Evolutionary conservation across 495 filamentous ascomycete genomes (phyloP), one percentile per base, ranked within the genome.

Genomic region (Hypoxylon lienhwacheense): DNA sequence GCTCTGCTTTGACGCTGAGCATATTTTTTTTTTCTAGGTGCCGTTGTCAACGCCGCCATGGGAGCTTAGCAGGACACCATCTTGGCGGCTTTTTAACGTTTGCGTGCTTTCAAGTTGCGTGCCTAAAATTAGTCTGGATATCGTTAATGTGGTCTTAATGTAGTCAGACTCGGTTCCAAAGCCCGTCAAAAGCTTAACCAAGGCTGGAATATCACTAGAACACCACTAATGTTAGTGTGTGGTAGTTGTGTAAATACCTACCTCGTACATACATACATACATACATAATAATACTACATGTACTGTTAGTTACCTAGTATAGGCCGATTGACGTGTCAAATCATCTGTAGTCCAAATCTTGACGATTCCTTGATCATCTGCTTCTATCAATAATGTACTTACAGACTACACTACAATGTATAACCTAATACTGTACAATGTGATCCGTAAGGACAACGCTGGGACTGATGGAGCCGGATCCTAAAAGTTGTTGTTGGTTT

Each of bases 21-120:
- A n/a, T n/a, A n/a, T n/a, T n/a, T n/a, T 22, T 17, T 47, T 43
- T 51, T 55, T 46, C 35, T 55, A 50, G 33, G 49, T 50, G 37
- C 50, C 42, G 34, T 36, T 55, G 51, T 55, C 50, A 55, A 55
- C 19, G 45, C 24, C 14, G 49, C 26, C 48, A 42, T 48, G 15
- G 8, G 43, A 47, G 24, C 47, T 41, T 46, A 32, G 21, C 22
- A 36, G 15, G 8, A 19, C 45, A 16, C 42, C 20, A 22, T 25
- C 42, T 32, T 26, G 32, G 33, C 26, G 43, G 14, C 31, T 32
- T n/a, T n/a, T n/a, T n/a, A n/a, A n/a, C n/a, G n/a, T n/a, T n/a
- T n/a, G n/a, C n/a, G n/a, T n/a, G n/a, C n/a, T n/a, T n/a, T n/a
- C n/a, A n/a, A n/a, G n/a, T n/a, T n/a, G n/a, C n/a, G n/a, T n/a